Base-by-base conservation (phyloP, 106 monocot genomes). In the Dioscorea dumetorum region DNA sequence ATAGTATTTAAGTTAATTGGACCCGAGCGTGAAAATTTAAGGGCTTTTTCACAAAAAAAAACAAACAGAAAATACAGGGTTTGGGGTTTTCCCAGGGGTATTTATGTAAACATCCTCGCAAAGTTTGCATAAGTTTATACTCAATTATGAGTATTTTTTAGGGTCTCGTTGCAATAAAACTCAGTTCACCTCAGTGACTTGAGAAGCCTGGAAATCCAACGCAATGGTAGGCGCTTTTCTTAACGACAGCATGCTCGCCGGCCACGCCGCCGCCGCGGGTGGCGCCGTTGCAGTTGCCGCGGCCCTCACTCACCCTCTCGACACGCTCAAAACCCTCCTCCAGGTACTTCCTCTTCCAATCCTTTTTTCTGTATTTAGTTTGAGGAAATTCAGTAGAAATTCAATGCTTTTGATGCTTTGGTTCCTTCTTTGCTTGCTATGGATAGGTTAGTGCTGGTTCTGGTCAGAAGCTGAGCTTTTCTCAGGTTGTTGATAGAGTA, bases 261-360 rank as follows among this genome's bases (percentile, higher is more conserved):
- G 79, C 72, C 99, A 99, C 72, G 90, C 85, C 34, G 75, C 71
- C 22, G 81, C 78, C 2, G 92, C 77, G 6, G 74, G 67, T 3
- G 73, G 58, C 50, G 80, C 92, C 15, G 71, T 90, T 33, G 65
- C 74, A 20, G 49, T 78, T 22, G 80, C 90, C 19, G 73, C 82
- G 11, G 64, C 83, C 48, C 70, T 90, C 70, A 79, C 85, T 24
- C 83, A 99, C 32, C 92, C 99, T 10, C 74, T 99, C 22, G 99
- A 99, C 73, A 90, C 93, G 54, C 75, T 93, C 70, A 99, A 99
- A 57, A 79, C 92, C 63, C 99, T 99, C 50, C 76, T 90, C 72
- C 99, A 99, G 89, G 95, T 85, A 60, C 10, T 48, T 23, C 9
- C 22, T 32, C 33, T 49, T 63, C 17, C 5, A 33, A 22, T 54